Evolutionary conservation across 23 red algal genomes (phyloP), one percentile per base, ranked within the genome.

Genomic region (Pyropia yezoensis): DNA sequence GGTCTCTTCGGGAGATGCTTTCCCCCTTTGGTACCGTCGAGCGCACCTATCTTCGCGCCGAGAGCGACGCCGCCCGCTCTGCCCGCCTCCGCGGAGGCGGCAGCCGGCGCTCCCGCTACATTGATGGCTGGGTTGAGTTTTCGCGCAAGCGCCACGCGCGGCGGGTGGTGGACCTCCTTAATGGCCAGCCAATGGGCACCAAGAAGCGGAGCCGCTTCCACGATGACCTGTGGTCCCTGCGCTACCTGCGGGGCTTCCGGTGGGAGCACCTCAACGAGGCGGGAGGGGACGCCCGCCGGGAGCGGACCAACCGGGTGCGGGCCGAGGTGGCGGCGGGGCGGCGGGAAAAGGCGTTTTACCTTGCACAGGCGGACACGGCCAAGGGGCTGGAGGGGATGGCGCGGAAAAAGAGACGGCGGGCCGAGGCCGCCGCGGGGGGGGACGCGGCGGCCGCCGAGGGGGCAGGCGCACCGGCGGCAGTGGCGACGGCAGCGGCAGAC

Each of bases 111-210:
- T 54, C 58, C 22, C 63, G 33, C 57, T 89, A 79, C 62, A 65
- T 49, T 4, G 74, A 89, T 29, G 84, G 84, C 19, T 89, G 84
- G 84, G 84, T 89, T 12, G 84, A 89, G 76, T 89, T 79, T 65
- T 53, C 34, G 22, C 59, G 53, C 24, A 33, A 69, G 23, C 50
- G 39, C 28, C 73, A 89, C 45, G 84, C 84, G 20, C 47, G 62
- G 52, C 52, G 63, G 29, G 66, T 71, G 18, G 84, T 71, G n/a
- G 50, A 59, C 55, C 49, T 89, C 50, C 50, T 89, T 14, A 89
- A 89, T 49, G 72, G 72, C 9, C 45, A 34, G 58, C 67, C 74
- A 15, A 82, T 89, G 75, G 64, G 39, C 28, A 74, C 73, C 30
- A 89, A 74, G 45, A 51, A 70, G 19, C 68, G 74, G n/a, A 70